Evolutionary conservation across 768 basidiomycete species (phyloP), one percentile per base, ranked within the genome.

Genomic region (Pisolithus sp.): DNA sequence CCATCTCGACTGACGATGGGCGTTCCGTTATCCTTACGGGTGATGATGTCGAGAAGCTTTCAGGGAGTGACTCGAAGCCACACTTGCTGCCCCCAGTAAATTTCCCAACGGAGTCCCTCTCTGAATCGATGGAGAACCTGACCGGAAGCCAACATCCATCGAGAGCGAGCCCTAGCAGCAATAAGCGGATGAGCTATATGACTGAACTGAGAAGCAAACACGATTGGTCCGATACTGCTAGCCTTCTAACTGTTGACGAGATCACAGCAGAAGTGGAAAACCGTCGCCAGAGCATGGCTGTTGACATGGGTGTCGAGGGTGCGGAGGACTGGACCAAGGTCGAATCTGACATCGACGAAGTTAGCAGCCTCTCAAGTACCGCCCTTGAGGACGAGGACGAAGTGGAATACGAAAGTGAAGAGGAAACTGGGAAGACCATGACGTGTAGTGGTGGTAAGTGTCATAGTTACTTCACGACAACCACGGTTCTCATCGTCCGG

Each of bases 241-340:
- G 89, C 58, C 71, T 97, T 60, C 78, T 97, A 68, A 99, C 95
- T 0, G 90, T 99, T 21, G 95, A 99, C 62, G 93, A 99, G 70
- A 96, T 99, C 61, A 97, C 96, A 0, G 93, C 92, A 9, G 89
- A 95, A 62, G 89, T 99, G 7, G 95, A 88, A 65, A 74, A 73
- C 52, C 74, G 81, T 36, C 71, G 80, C 52, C 80, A 76, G 49
- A 82, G 78, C 59, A 76, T 72, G 59, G 71, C 66, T 5, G 71
- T 70, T 38, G 71, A 70, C 44, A 68, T 65, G 55, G 75, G 74
- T 23, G 71, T 73, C 13, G 83, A 74, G 45, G 72, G 72, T 1
- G 75, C 73, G 9, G 79, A 89, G 42, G 89, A 85, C 34, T 90
- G 87, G 82, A 88, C 86, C 0, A 79, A 79, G 59, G 82, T 89